A percentile compares a stretch with the other conserved stretches of the same genome.
phyloP scores from a whole-genome alignment of 345 rosid species.

The Triadica sebifera region DNA sequence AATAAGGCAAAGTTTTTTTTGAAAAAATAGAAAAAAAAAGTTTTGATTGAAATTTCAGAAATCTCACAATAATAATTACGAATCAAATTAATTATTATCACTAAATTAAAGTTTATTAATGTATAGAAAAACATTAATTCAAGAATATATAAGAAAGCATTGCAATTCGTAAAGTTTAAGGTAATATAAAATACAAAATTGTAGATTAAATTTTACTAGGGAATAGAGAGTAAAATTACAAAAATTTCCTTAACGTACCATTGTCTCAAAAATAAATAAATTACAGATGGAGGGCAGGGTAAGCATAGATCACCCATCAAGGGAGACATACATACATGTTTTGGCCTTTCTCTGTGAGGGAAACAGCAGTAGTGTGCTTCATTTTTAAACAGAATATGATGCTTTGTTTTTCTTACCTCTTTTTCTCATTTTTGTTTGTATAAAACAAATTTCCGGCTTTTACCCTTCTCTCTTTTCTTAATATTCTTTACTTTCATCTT shows the following conservation, averaged over 20 bases:
- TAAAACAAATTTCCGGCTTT: conserved; percentile 9
- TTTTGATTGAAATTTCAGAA: too few relatives aligned
- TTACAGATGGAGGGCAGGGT: conserved; percentile 17
- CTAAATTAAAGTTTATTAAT: too few relatives aligned
- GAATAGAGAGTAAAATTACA: neutral
- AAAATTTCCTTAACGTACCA: neutral
- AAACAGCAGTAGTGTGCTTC: conserved; percentile 5
- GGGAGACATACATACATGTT: conserved; percentile 46
- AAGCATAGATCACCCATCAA: conserved; percentile 54
- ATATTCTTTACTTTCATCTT: neutral
- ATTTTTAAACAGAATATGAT: conserved; percentile 27
- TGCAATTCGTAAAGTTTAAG: too few relatives aligned
- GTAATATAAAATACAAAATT: too few relatives aligned
- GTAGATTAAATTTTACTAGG: too few relatives aligned
- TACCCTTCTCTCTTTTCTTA: too few relatives aligned
- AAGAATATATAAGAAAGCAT: too few relatives aligned
- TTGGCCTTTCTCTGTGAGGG: conserved; percentile 27
- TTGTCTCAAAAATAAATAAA: neutral
- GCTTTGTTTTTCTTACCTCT: conserved; percentile 33
- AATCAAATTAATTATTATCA: too few relatives aligned
- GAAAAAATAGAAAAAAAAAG: too few relatives aligned
- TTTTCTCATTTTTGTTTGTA: conserved; percentile 9
- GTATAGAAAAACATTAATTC: too few relatives aligned
- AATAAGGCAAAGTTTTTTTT: too few relatives aligned
- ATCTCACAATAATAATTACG: too few relatives aligned